Conservation (phyloP, 768 basidiomycete species). For the Hortiboletus campestris region DNA sequence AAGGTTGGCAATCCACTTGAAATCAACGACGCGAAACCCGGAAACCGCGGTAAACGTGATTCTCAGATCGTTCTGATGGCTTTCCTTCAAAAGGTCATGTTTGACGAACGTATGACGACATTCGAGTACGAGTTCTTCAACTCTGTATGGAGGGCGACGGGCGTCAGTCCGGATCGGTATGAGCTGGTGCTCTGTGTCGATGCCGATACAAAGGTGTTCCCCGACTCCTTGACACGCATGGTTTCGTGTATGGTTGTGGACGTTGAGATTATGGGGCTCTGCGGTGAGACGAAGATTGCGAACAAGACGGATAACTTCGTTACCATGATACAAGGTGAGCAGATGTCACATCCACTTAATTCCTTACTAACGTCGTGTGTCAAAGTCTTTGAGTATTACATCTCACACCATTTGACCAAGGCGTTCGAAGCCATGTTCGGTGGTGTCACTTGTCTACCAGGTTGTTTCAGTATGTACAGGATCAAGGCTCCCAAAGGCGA, state of each 20-base stretch:
- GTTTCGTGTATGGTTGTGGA: conserved; percentile 95
- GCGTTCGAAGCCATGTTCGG: conserved; percentile 99
- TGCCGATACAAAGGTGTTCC: conserved; percentile 98
- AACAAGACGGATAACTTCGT: conserved; percentile 99
- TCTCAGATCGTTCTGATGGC: conserved; percentile 97
- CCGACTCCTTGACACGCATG: conserved; percentile 96
- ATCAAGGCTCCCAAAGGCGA: conserved; percentile 99
- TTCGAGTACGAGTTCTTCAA: conserved; percentile 99
- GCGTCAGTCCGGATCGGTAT: conserved; percentile 93
- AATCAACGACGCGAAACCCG: conserved; percentile 85
- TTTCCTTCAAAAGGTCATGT: conserved; percentile 99
- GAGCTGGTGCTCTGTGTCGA: conserved; percentile 95
- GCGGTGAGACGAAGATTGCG: conserved; percentile 99
- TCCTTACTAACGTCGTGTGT: conserved; percentile 5
- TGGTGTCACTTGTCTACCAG: conserved; percentile 98
- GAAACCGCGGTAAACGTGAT: conserved; percentile 98
- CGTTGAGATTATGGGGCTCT: conserved; percentile 97
- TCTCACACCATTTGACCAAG: conserved; percentile 98
- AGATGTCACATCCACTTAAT: background rate
- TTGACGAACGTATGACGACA: conserved; percentile 99
- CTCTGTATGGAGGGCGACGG: conserved; percentile 92
- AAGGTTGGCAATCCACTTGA: conserved; percentile 95
- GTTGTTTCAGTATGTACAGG: conserved; percentile 99
- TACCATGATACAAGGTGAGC: conserved; percentile 98
- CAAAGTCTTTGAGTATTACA: conserved; percentile 98